These are phyloP conservation scores for Cochliopodium minus DNA, from an alignment of 208 protist species.

Conservation along the genomic window DNA sequence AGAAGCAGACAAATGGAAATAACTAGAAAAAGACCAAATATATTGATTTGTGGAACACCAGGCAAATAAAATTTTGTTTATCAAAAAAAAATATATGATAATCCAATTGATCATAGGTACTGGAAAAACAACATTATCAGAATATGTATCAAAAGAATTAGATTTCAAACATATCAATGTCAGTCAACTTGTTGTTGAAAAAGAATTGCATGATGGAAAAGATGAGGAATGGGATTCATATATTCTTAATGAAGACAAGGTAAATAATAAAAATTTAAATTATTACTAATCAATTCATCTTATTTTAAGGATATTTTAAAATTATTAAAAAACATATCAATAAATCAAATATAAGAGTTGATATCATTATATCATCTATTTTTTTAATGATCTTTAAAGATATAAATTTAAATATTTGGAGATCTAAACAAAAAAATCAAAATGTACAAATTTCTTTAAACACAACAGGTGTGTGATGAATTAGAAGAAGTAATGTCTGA, in stretches of 20 bases:
- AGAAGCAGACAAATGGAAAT: no score
- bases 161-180: slow-evolving; percentile 62
- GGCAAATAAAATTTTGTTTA: no score
- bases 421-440: not conserved
- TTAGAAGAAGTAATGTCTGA: slow-evolving; percentile 69
- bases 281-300: not conserved
- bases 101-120: no score
- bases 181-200: slow-evolving; percentile 63
- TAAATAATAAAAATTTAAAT: slow-evolving; percentile 12
- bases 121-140: no score
- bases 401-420: not conserved
- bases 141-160: no score
- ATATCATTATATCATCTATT: not conserved
- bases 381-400: not conserved
- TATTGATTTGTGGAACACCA: no score
- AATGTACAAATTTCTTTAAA: not conserved
- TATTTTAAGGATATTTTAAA: not conserved
- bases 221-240: slow-evolving; percentile 73
- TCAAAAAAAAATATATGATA: no score
- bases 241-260: slow-evolving; percentile 76
- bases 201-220: slow-evolving; percentile 64
- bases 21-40: no score
- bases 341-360: not conserved
- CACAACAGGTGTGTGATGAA: slow-evolving; percentile 61
- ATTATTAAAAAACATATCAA: not conserved